Conservation (phyloP, 345 rosid genomes). For the Erodium maritimum region DNA sequence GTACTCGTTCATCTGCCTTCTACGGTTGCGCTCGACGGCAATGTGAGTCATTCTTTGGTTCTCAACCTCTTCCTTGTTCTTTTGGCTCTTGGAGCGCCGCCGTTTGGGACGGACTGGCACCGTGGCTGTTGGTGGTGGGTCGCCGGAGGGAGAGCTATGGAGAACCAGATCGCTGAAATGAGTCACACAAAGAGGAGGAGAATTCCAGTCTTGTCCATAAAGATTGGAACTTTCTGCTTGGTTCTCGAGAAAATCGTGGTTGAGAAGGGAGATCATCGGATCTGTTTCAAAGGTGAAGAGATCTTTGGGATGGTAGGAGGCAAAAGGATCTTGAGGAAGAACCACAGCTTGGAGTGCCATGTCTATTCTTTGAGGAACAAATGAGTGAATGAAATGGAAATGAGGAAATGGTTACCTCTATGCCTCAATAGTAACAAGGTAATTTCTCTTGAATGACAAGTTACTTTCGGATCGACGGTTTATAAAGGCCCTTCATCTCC, state of each 20-base stretch:
- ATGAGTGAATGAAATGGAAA: too few relatives aligned
- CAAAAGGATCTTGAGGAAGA: slow-evolving; percentile 39
- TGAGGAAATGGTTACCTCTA: too few relatives aligned
- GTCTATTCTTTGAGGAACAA: too few relatives aligned
- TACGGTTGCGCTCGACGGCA: slow-evolving; percentile 86
- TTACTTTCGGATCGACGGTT: slow-evolving; percentile 16
- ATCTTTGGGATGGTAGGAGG: slow-evolving; percentile 14
- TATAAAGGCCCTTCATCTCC: slow-evolving; percentile 21
- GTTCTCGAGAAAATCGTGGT: slow-evolving; percentile 27
- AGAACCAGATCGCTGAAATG: slow-evolving; percentile 14
- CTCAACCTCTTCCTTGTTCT: slow-evolving; percentile 73
- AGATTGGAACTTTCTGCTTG: slow-evolving; percentile 25
- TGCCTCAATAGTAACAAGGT: too few relatives aligned
- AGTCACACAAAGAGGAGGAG: too few relatives aligned
- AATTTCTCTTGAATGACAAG: too few relatives aligned
- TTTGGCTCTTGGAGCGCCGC: slow-evolving; percentile 47
- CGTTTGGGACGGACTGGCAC: slow-evolving; percentile 32
- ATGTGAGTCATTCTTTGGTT: slow-evolving; percentile 95
- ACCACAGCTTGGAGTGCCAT: slow-evolving; percentile 74
- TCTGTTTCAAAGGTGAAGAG: slow-evolving; percentile 12
- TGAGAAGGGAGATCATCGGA: slow-evolving; percentile 22
- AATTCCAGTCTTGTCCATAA: too few relatives aligned
- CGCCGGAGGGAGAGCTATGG: background rate
- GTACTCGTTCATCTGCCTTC: slow-evolving; percentile 88
- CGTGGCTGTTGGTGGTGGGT: slow-evolving; percentile 3